Percentiles rank a stretch among this genome's conserved stretches.
These are phyloP conservation scores for slime mould (Dictyostelium discoideum) DNA, from an alignment of 78 protist species.

Conservation along the genomic window DNA sequence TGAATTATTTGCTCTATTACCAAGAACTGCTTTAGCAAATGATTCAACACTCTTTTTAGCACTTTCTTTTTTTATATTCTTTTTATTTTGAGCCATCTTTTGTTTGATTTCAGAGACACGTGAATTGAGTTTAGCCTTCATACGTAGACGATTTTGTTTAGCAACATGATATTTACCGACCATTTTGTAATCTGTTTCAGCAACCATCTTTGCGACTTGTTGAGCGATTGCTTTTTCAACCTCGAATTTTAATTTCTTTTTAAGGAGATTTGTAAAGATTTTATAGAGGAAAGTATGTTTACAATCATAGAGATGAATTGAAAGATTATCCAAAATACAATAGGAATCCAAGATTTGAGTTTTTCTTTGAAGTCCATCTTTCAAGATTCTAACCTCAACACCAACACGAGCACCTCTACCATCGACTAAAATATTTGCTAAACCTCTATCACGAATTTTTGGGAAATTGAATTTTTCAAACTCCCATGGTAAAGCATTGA, in stretches of 20 bases:
- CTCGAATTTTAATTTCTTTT: constrained; percentile 6
- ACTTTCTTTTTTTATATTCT: not conserved
- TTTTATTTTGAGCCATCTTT: not conserved
- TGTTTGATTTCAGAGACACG: not conserved
- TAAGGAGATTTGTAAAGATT: not conserved
- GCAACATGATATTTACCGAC: constrained; percentile 22
- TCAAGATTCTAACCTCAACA: constrained; percentile 36
- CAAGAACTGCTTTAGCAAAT: not conserved
- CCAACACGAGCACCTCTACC: constrained; percentile 78
- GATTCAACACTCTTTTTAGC: not conserved
- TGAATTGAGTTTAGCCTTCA: not conserved
- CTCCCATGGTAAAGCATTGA: constrained; percentile 49
- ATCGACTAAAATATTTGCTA: constrained; percentile 25
- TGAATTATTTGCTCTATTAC: not conserved
- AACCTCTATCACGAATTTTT: constrained; percentile 36
- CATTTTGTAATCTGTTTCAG: constrained; percentile 58
- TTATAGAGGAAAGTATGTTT: constrained; percentile 61
- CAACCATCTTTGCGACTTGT: constrained; percentile 33
- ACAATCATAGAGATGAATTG: constrained; percentile 23
- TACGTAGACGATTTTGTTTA: constrained; percentile 1
- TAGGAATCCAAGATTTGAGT: constrained; percentile 64
- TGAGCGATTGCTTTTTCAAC: constrained; percentile 76
- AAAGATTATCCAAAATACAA: constrained; percentile 32
- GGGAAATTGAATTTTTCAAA: constrained; percentile 46
- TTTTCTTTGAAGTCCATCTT: constrained; percentile 34